phyloP scores from a whole-genome alignment of 2,329 filamentous ascomycete genomes.

The Magnaporthiopsis poae region DNA sequence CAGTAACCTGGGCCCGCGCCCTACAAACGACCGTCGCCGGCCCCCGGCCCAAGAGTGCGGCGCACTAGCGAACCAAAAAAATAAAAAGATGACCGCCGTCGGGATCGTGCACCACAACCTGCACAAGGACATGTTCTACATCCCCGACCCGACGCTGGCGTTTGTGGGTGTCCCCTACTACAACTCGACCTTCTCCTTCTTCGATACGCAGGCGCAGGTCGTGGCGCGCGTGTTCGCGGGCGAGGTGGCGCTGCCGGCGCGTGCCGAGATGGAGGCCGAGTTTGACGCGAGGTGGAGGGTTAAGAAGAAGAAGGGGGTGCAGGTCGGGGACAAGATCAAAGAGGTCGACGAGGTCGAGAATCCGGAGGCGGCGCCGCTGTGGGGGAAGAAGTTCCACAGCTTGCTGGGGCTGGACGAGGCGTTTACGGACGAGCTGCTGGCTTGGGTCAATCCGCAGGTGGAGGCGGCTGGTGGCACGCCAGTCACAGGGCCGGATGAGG shows the following conservation, averaged over 20 bases:
- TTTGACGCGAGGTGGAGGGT: slow-evolving; percentile 17
- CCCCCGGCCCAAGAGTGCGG: too few relatives aligned
- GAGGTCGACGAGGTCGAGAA: background rate
- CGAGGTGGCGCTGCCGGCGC: slow-evolving; percentile 34
- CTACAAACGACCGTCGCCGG: too few relatives aligned
- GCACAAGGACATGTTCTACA: slow-evolving; percentile 63
- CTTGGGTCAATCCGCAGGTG: slow-evolving; percentile 17
- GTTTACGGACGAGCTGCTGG: background rate
- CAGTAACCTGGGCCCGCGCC: too few relatives aligned
- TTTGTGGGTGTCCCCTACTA: slow-evolving; percentile 59
- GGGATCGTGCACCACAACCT: slow-evolving; percentile 57
- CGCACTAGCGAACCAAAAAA: too few relatives aligned
- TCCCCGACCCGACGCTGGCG: slow-evolving; percentile 51
- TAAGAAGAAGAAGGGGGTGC: background rate
- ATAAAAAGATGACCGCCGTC: too few relatives aligned
- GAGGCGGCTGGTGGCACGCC: background rate
- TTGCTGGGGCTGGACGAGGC: slow-evolving; percentile 1
- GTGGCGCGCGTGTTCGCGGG: slow-evolving; percentile 49
- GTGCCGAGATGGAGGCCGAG: slow-evolving; percentile 27
- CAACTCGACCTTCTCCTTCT: slow-evolving; percentile 57
- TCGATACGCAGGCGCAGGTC: slow-evolving; percentile 59
- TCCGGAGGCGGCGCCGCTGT: background rate
- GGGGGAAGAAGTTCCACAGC: slow-evolving; percentile 6
- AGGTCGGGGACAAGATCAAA: background rate
- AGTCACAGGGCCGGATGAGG: background rate